These are phyloP conservation scores for Hyaloscypha bicolor DNA, from an alignment of 495 filamentous ascomycete genomes.

Conservation along the genomic window DNA sequence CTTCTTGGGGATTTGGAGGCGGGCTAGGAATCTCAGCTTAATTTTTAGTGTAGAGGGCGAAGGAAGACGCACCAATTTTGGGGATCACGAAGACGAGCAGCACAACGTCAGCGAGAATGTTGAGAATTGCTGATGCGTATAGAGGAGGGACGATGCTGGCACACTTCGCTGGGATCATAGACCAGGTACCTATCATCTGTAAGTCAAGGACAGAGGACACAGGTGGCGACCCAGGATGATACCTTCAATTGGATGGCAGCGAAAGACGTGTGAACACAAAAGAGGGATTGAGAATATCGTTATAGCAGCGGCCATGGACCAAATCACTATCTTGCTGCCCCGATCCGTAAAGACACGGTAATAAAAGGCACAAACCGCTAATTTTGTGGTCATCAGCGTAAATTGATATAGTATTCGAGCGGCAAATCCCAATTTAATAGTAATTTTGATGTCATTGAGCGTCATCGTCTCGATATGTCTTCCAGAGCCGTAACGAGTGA, in stretches of 20 bases:
- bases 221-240: background rate
- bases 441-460: background rate
- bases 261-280: background rate
- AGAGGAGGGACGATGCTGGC: background rate
- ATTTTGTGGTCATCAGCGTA: slow-evolving; percentile 4
- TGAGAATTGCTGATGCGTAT: background rate
- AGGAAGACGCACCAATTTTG: slow-evolving; percentile 3
- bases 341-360: slow-evolving; percentile 18
- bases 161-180: background rate
- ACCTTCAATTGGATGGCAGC: background rate
- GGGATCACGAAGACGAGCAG: slow-evolving; percentile 14
- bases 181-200: slow-evolving; percentile 7
- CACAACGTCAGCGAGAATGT: slow-evolving; percentile 11
- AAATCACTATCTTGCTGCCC: background rate
- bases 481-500: slow-evolving; percentile 11
- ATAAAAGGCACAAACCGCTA: slow-evolving; percentile 19
- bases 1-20: background rate
- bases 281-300: slow-evolving; percentile 1
- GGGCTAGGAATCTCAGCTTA: background rate
- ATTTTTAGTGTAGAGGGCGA: background rate
- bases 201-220: background rate
- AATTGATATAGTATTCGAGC: slow-evolving; percentile 8
- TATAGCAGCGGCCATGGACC: background rate
- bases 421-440: background rate
- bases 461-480: background rate